phyloP scores from a whole-genome alignment of 805 yeast genomes.

The Wickerhamiella musiphila region DNA sequence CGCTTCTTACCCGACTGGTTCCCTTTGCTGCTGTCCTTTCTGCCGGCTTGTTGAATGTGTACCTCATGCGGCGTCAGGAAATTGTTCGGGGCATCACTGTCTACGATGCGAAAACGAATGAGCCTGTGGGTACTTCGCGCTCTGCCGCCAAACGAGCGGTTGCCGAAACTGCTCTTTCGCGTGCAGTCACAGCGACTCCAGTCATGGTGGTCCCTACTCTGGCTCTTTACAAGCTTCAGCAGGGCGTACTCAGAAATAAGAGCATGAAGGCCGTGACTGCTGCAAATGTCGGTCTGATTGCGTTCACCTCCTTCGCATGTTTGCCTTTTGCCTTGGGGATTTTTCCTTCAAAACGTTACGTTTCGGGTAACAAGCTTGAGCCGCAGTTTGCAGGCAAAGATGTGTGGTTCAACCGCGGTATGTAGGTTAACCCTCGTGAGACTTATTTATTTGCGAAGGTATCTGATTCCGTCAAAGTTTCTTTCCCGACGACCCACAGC shows the following conservation, averaged over 20 bases:
- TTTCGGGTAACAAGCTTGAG: conserved; percentile 47
- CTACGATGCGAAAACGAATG: conserved; percentile 21
- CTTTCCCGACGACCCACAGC: no score
- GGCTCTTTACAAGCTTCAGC: conserved; percentile 60
- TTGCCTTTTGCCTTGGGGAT: conserved; percentile 91
- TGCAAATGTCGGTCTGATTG: conserved; percentile 73
- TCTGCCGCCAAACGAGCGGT: conserved; percentile 86
- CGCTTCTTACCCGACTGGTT: conserved; percentile 67
- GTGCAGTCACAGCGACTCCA: conserved; percentile 94
- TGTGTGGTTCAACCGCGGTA: conserved; percentile 88
- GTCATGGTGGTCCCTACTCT: conserved; percentile 94
- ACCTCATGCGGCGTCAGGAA: conserved; percentile 91
- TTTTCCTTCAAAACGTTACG: conserved; percentile 73
- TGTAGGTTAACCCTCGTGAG: conserved; percentile 26
- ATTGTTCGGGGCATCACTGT: conserved; percentile 39
- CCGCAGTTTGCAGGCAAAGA: conserved; percentile 37
- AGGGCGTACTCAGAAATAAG: conserved; percentile 47
- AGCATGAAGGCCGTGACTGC: conserved; percentile 45
- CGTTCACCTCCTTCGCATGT: conserved; percentile 68
- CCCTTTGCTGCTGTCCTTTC: conserved; percentile 98
- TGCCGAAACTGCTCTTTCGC: conserved; percentile 88
- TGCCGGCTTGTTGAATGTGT: conserved; percentile 94
- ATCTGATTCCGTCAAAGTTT: no score
- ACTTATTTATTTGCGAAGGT: conserved; percentile 3
- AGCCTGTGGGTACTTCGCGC: conserved; percentile 47